Conservation (phyloP, 2,329 filamentous ascomycete species). For the Parastagonospora nodorum region DNA sequence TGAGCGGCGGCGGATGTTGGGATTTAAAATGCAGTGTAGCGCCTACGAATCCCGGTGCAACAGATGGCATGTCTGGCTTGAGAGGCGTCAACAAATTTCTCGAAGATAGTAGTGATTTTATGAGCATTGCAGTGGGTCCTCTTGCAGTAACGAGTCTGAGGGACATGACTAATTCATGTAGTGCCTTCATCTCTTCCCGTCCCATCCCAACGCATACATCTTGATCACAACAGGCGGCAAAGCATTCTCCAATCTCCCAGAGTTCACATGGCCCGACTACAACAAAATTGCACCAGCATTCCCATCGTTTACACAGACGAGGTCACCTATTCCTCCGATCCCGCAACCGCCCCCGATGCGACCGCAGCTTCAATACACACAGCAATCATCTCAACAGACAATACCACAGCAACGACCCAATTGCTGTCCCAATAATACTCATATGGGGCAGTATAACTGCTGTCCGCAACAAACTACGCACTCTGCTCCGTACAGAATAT, state of each 20-base stretch:
- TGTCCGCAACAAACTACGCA: conserved; percentile 4
- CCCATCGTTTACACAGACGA: conserved; percentile 24
- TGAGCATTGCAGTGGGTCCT: conserved; percentile 28
- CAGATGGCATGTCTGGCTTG: conserved; percentile 30
- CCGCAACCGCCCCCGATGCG: conserved; percentile 11
- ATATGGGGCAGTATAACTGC: conserved; percentile 8
- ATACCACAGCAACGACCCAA: conserved; percentile 2
- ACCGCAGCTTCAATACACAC: not conserved
- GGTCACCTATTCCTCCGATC: conserved; percentile 30
- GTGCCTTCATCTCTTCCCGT: conserved; percentile 38
- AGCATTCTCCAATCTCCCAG: conserved; percentile 39
- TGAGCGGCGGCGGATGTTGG: conserved; percentile 39
- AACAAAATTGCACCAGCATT: conserved; percentile 35
- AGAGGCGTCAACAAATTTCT: conserved; percentile 35
- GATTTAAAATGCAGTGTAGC: conserved; percentile 26
- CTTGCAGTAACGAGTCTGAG: not conserved
- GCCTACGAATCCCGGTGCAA: conserved; percentile 13
- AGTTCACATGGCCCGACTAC: conserved; percentile 40
- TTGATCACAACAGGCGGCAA: conserved; percentile 33
- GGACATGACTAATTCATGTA: conserved; percentile 7
- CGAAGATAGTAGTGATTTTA: conserved; percentile 26
- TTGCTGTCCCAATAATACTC: conserved; percentile 3
- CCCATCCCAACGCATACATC: conserved; percentile 31
- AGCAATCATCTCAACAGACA: not conserved
- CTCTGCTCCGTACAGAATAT: conserved; percentile 1